phyloP scores from a whole-genome alignment of 768 basidiomycete genomes.

The Lactarius akahatsu region DNA sequence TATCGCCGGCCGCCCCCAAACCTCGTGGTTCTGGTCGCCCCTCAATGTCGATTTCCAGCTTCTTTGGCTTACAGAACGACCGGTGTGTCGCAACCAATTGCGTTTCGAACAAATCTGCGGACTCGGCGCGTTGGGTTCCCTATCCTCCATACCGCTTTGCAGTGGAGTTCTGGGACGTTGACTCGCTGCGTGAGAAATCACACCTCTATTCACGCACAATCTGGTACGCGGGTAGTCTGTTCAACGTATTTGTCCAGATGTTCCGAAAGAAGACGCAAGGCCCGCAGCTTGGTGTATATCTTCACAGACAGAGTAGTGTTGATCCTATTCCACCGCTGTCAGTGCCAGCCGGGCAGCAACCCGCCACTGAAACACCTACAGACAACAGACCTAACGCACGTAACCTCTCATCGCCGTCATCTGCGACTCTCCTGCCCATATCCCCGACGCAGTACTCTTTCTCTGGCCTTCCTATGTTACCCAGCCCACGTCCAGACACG shows the following conservation, averaged over 20 bases:
- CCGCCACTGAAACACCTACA: constrained; percentile 4
- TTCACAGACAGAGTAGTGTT: constrained; percentile 80
- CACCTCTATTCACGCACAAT: constrained; percentile 81
- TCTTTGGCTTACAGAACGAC: constrained; percentile 60
- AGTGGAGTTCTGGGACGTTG: constrained; percentile 89
- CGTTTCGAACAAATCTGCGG: constrained; percentile 44
- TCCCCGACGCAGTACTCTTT: constrained; percentile 25
- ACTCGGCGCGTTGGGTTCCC: constrained; percentile 58
- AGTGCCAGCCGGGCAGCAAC: constrained; percentile 39
- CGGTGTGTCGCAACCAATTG: constrained; percentile 45
- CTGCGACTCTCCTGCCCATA: not conserved
- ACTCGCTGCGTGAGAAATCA: constrained; percentile 78
- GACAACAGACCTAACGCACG: constrained; percentile 10
- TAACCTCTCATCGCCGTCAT: constrained; percentile 13
- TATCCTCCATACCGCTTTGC: constrained; percentile 81
- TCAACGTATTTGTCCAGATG: constrained; percentile 87
- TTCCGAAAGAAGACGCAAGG: constrained; percentile 68
- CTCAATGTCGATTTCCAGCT: constrained; percentile 48
- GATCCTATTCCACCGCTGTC: constrained; percentile 79
- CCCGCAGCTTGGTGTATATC: constrained; percentile 80
- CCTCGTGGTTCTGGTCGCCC: constrained; percentile 33
- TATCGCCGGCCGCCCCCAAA: constrained; percentile 30
- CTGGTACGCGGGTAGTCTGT: constrained; percentile 87
- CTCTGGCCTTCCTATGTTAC: constrained; percentile 25
- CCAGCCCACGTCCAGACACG: constrained; percentile 23